Conservation (phyloP, 805 yeast species). For the Candida quercuum region DNA sequence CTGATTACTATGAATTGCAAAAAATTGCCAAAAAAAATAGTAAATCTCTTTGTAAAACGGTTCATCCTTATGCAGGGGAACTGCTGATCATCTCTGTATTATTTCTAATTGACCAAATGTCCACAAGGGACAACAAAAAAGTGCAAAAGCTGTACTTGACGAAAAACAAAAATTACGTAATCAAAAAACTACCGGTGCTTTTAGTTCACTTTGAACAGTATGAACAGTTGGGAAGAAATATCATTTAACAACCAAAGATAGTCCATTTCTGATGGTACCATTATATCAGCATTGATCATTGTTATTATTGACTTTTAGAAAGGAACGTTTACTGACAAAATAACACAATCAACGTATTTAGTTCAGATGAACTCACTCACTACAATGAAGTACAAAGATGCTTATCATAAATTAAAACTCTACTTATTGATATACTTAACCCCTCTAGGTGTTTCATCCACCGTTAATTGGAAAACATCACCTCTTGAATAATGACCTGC, state of each 20-base stretch:
- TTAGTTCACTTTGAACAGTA: too few relatives aligned
- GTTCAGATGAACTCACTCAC: too few relatives aligned
- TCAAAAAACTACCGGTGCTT: too few relatives aligned
- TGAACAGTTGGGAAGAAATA: too few relatives aligned
- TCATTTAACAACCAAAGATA: too few relatives aligned
- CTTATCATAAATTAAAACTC: background rate
- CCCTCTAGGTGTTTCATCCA: conserved; percentile 30
- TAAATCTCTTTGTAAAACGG: conserved; percentile 99
- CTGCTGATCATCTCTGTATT: conserved; percentile 99
- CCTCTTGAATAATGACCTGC: conserved; percentile 40
- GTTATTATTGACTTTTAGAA: too few relatives aligned
- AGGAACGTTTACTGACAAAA: too few relatives aligned
- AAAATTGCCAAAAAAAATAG: conserved; percentile 19
- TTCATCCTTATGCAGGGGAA: conserved; percentile 99
- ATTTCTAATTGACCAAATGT: conserved; percentile 99
- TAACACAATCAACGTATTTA: too few relatives aligned
- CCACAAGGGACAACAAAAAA: conserved; percentile 47
- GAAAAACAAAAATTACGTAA: background rate
- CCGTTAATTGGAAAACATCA: conserved; percentile 37
- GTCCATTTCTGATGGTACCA: too few relatives aligned
- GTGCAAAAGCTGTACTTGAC: background rate
- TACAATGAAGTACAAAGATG: too few relatives aligned
- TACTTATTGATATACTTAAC: conserved; percentile 9
- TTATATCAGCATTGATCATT: too few relatives aligned
- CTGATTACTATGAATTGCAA: background rate